phyloP scores from a whole-genome alignment of 768 basidiomycete genomes.

The Postia placenta region DNA sequence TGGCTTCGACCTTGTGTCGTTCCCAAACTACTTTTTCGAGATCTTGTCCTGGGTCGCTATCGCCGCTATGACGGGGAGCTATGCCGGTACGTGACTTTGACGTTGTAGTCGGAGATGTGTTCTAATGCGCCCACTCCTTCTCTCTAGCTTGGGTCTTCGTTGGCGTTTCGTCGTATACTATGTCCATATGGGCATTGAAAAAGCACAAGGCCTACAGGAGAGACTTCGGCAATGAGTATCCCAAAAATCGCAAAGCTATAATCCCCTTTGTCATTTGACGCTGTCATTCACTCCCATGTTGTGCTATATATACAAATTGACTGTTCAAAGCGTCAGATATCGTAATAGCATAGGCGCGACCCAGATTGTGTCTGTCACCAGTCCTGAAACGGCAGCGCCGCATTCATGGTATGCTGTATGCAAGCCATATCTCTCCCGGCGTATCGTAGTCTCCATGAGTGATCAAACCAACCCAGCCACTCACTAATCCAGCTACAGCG shows the following conservation, averaged over 20 bases:
- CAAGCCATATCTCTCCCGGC: constrained; percentile 66
- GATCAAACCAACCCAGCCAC: constrained; percentile 53
- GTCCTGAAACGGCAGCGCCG: not conserved
- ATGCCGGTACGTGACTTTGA: constrained; percentile 48
- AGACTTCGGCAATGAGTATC: constrained; percentile 89
- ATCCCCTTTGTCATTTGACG: constrained; percentile 62
- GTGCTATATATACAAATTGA: not conserved
- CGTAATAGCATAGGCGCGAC: no score
- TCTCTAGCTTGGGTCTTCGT: constrained; percentile 58
- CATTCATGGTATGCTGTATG: constrained; percentile 68
- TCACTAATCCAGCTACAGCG: constrained; percentile 50
- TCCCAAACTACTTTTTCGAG: constrained; percentile 96
- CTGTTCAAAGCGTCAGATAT: not conserved
- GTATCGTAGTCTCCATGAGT: constrained; percentile 34
- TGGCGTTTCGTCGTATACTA: constrained; percentile 53
- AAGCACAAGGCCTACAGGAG: constrained; percentile 88
- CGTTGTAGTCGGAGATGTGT: not conserved
- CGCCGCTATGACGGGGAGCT: constrained; percentile 70
- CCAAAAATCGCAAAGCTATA: constrained; percentile 65
- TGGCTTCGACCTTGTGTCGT: constrained; percentile 81
- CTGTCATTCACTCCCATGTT: not conserved
- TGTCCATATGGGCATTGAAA: constrained; percentile 85
- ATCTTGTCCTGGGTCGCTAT: constrained; percentile 68
- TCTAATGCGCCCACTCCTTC: not conserved
- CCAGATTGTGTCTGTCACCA: no score